Evolutionary conservation across 257 asterid genomes (phyloP).

Genomic region (Solanum appendiculatum): DNA sequence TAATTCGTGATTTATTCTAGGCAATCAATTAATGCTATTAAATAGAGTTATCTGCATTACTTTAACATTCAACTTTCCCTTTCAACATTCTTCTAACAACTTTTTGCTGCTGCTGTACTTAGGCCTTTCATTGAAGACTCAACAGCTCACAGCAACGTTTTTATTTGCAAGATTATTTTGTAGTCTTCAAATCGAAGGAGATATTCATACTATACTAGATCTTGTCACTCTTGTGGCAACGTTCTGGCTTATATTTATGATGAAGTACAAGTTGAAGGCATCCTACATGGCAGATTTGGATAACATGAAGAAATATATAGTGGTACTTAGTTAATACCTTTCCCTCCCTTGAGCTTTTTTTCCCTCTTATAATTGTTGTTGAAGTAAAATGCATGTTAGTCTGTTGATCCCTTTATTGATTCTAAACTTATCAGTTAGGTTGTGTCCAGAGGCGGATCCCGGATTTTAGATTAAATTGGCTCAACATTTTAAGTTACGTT

Average conservation of each 20-base stretch:
- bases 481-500: background rate
- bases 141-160: slow-evolving; percentile 78
- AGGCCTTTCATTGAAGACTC: slow-evolving; percentile 91
- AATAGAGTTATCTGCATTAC: background rate
- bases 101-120: background rate
- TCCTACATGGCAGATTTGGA: slow-evolving; percentile 63
- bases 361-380: background rate
- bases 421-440: background rate
- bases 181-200: slow-evolving; percentile 65
- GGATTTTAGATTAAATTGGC: background rate
- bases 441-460: background rate
- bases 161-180: slow-evolving; percentile 58
- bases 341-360: background rate
- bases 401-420: background rate
- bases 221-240: slow-evolving; percentile 75
- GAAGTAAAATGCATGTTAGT: background rate
- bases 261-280: slow-evolving; percentile 59
- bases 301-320: slow-evolving; percentile 47
- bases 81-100: background rate
- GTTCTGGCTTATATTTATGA: slow-evolving; percentile 86
- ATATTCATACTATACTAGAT: slow-evolving; percentile 86
- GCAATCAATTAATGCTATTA: background rate
- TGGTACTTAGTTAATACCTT: slow-evolving; percentile 36
- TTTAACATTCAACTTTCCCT: background rate
- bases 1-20: background rate